Percentiles rank a stretch among this genome's conserved stretches.
These are phyloP conservation scores for Rostrohypoxylon terebratum DNA, from an alignment of 495 filamentous ascomycete species.

Conservation along the genomic window DNA sequence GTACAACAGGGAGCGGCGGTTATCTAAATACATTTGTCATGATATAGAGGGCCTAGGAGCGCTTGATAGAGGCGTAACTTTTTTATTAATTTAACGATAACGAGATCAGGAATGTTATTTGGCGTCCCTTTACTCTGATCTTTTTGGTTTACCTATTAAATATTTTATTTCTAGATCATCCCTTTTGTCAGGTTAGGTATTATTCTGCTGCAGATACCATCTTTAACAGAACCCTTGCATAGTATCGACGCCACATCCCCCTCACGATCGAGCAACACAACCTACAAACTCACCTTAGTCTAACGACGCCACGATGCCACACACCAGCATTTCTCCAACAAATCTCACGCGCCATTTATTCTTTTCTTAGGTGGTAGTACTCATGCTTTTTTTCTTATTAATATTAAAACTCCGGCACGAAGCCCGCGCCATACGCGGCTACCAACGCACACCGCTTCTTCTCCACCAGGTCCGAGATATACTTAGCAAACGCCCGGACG, in stretches of 20 bases:
- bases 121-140: neutral
- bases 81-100: constrained; percentile 17
- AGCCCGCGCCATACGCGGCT: neutral
- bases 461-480: constrained; percentile 11
- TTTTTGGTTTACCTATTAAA: neutral
- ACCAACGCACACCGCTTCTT: constrained; percentile 10
- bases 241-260: neutral
- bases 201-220: neutral
- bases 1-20: constrained; percentile 10
- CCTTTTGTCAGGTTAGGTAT: neutral
- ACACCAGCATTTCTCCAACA: constrained; percentile 11
- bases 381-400: no score
- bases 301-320: constrained; percentile 2
- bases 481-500: neutral
- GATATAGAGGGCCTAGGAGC: constrained; percentile 16
- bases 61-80: constrained; percentile 24
- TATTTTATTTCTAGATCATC: neutral
- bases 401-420: neutral
- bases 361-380: no score
- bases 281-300: constrained; percentile 30
- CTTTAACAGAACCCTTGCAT: neutral
- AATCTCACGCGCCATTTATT: neutral
- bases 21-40: constrained; percentile 3
- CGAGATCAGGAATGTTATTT: neutral
- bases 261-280: constrained; percentile 6